A percentile compares a stretch with the other conserved stretches of the same genome.
Conservation (phyloP, 345 rosid genomes). For the Eucalyptus cloeziana region DNA sequence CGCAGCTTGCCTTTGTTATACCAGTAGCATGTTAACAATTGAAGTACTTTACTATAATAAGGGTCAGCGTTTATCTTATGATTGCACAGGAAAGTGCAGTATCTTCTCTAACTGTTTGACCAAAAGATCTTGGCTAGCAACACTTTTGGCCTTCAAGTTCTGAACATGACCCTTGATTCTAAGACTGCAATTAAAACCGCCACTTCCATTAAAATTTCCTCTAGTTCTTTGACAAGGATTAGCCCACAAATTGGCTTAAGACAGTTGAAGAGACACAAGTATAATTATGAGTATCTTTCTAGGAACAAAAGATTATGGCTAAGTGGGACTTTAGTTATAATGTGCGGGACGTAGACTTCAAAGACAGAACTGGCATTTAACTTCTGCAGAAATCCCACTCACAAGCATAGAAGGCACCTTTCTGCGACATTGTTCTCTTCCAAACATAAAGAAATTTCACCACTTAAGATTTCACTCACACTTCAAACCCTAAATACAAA, state of each 20-base stretch:
- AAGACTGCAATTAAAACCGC: background rate
- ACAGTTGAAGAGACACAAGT: background rate
- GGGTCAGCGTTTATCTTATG: background rate
- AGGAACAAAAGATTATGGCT: background rate
- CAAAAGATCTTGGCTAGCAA: background rate
- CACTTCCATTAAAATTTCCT: background rate
- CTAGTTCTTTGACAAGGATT: background rate
- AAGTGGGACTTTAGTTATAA: background rate
- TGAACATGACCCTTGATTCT: background rate
- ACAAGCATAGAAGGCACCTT: background rate
- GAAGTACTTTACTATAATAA: background rate
- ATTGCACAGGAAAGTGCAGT: background rate
- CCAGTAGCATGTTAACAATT: no score
- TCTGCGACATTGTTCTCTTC: background rate
- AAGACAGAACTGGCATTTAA: background rate
- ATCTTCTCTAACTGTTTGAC: background rate
- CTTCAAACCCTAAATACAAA: background rate
- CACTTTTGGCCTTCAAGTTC: background rate
- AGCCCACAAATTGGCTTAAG: background rate
- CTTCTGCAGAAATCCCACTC: background rate
- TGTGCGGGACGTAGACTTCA: background rate
- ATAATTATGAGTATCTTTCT: background rate
- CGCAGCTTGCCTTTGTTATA: background rate
- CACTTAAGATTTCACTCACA: background rate
- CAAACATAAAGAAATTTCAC: background rate